Evolutionary conservation across 371 early-diverging fungal species (phyloP).

Genomic region (Apophysomyces elegans): DNA sequence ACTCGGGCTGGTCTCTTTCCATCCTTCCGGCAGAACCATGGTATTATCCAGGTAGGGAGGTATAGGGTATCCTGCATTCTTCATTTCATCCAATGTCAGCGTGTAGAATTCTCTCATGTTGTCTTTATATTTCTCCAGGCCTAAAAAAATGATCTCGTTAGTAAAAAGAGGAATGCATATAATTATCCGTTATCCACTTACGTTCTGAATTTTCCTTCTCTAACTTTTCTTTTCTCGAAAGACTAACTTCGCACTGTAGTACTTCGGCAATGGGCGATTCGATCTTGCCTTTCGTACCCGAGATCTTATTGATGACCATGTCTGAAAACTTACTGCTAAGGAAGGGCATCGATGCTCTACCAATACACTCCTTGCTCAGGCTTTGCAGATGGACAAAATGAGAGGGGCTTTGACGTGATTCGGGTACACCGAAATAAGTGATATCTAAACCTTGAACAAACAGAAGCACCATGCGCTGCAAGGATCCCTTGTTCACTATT

Average conservation of each 20-base stretch:
- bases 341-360: constrained; percentile 44
- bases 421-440: constrained; percentile 29
- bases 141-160: background rate
- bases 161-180: background rate
- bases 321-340: constrained; percentile 32
- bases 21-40: constrained; percentile 42
- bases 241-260: constrained; percentile 36
- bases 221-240: constrained; percentile 27
- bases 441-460: constrained; percentile 45
- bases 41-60: constrained; percentile 49
- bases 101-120: constrained; percentile 55
- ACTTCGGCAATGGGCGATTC: constrained; percentile 37
- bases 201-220: constrained; percentile 18
- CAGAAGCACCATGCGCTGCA: constrained; percentile 37
- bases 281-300: constrained; percentile 31
- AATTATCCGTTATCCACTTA: background rate
- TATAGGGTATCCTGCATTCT: constrained; percentile 54
- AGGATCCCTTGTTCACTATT: constrained; percentile 26
- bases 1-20: constrained; percentile 58
- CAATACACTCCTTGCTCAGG: constrained; percentile 21
- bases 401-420: constrained; percentile 15
- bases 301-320: constrained; percentile 38
- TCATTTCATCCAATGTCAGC: constrained; percentile 53
- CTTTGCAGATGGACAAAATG: constrained; percentile 21
- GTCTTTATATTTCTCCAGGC: constrained; percentile 21